These are phyloP conservation scores for Diplocarpon rosae DNA, from an alignment of 2,329 filamentous ascomycete genomes.

Conservation along the genomic window DNA sequence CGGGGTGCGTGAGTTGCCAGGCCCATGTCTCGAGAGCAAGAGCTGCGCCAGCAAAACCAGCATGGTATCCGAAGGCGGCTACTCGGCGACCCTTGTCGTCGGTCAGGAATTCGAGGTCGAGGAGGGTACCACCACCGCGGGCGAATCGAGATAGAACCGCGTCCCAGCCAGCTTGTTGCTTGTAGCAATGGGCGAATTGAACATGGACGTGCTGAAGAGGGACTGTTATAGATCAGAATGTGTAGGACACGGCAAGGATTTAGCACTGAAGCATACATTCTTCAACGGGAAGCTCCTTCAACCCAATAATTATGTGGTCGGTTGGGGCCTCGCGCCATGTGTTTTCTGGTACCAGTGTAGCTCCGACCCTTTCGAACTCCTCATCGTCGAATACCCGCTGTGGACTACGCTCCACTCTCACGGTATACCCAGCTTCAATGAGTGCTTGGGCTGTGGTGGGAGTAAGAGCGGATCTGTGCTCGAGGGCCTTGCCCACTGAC, in stretches of 20 bases:
- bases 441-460: slow-evolving; percentile 43
- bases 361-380: slow-evolving; percentile 53
- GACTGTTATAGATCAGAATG: slow-evolving; percentile 26
- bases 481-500: slow-evolving; percentile 30
- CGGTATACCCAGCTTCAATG: slow-evolving; percentile 56
- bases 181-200: slow-evolving; percentile 66
- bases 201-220: slow-evolving; percentile 64
- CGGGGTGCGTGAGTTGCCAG: slow-evolving; percentile 64
- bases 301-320: slow-evolving; percentile 61
- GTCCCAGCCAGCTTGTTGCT: slow-evolving; percentile 69
- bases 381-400: slow-evolving; percentile 53
- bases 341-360: slow-evolving; percentile 52
- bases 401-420: slow-evolving; percentile 57
- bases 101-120: slow-evolving; percentile 79
- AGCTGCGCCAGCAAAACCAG: slow-evolving; percentile 63
- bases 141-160: slow-evolving; percentile 70
- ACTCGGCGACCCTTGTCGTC: slow-evolving; percentile 62
- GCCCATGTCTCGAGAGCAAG: slow-evolving; percentile 73
- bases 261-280: slow-evolving; percentile 36
- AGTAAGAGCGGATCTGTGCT: slow-evolving; percentile 31
- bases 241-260: neutral
- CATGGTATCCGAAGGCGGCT: slow-evolving; percentile 52
- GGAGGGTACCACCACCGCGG: slow-evolving; percentile 62
- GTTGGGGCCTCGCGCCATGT: slow-evolving; percentile 57
- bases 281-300: slow-evolving; percentile 70